A percentile compares a stretch with the other conserved stretches of the same genome.
Evolutionary conservation across 2,329 filamentous ascomycete genomes (phyloP).

Genomic region (Beauveria asiatica): DNA sequence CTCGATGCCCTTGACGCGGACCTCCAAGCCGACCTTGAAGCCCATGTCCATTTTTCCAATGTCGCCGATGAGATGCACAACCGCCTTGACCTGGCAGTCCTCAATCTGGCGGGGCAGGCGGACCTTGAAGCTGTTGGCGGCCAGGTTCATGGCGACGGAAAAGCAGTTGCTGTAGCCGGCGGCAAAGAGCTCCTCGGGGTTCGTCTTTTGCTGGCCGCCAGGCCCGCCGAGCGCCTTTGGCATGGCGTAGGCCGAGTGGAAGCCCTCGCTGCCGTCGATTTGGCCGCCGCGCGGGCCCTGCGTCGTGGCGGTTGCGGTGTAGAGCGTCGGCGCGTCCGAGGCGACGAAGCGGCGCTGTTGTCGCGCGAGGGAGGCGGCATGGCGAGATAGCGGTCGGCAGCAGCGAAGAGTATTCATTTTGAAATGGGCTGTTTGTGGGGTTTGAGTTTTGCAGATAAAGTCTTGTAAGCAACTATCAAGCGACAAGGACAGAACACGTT

Average conservation of each 20-base stretch:
- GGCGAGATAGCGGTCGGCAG: not conserved
- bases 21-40: not conserved
- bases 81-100: not conserved
- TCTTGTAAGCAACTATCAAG: not conserved
- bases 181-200: slow-evolving; percentile 1
- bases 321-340: slow-evolving; percentile 2
- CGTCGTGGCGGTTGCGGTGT: not conserved
- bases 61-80: not conserved
- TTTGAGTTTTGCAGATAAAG: not conserved
- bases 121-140: not conserved
- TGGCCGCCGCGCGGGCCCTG: slow-evolving; percentile 1
- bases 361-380: not conserved
- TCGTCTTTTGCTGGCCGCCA: not conserved
- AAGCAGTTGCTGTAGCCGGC: slow-evolving; percentile 8
- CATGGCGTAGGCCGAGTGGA: not conserved
- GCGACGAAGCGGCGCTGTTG: not conserved
- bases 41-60: not conserved
- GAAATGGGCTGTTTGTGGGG: not conserved
- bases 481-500: not conserved
- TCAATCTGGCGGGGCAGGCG: not conserved
- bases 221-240: not conserved
- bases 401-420: not conserved
- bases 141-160: slow-evolving; percentile 2
- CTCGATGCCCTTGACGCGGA: slow-evolving; percentile 3
- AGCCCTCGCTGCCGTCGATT: not conserved